Evolutionary conservation across 495 filamentous ascomycete genomes (phyloP), one percentile per base, ranked within the genome.

Genomic region (Lindgomyces ingoldianus): DNA sequence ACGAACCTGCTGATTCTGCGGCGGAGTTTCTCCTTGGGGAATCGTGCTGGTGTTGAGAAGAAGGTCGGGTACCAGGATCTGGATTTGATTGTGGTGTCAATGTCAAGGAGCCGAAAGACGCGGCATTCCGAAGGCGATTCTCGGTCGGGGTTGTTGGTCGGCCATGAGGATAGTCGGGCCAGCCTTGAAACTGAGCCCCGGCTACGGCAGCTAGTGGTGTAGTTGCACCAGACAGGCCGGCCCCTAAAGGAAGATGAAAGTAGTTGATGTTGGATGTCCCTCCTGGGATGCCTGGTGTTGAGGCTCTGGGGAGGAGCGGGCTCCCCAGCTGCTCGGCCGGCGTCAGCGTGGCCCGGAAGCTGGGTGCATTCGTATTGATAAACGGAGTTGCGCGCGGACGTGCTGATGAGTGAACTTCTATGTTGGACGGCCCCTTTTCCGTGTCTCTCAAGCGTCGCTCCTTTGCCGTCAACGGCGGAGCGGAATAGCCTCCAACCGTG

Each of bases 261-360:
- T 97, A 98, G 66, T 89, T 87, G 24, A 97, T 81, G 69, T 93
- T 96, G 2, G 92, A 93, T 3, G 89, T 91, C 24, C 90, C 89
- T 47, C 91, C 91, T 0, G 90, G 89, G 54, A 96, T 90, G 2
- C 89, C 90, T 1, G 90, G 89, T 16, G 89, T 90, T 14, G 84
- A 80, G 18, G 84, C 81, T 45, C 88, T 84, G 56, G 80, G 76
- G 12, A 89, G 76, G 64, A 90, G 87, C 25, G 67, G 59, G 24
- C 60, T 70, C 16, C 65, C 64, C 41, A 71, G 57, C 48, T 70
- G 67, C 27, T 72, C 70, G 0, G 59, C 63, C 3, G 70, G 64
- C 14, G 67, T 41, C 21, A 70, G 50, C 8, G 53, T 60, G 14
- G 58, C 46, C 16, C 70, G 66, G 2, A 72, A 48, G 29, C 67